Base-by-base conservation (phyloP, 805 yeast species). In the Kockiozyma suomiensis region DNA sequence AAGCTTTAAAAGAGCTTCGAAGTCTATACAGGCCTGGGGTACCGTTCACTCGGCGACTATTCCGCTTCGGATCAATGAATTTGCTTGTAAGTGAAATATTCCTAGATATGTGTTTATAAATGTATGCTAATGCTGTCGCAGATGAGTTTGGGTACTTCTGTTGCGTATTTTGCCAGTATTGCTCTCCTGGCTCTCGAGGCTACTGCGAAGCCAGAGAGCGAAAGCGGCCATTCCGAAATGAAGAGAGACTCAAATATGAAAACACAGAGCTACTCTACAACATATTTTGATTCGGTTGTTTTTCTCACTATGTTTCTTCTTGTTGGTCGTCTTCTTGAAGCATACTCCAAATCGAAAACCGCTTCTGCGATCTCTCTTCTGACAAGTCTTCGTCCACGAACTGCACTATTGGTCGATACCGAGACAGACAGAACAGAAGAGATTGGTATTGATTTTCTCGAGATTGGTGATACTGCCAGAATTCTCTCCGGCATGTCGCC, bases 401-500 rank as follows among this genome's bases (percentile, higher is more conserved):
- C 70, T 17, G 87, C 86, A 0, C 78, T 78, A 1, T 70, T 85
- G 19, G 73, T 81, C 7, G 75, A 75, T 28, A 59, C 62, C 2
- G 66, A 61, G 19, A 62, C 66, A 19, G 68, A 51, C 54, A 54
- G 26, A 35, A 49, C 66, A 10, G 62, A 59, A 28, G 61, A 55
- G 17, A 64, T 71, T 7, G 64, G 70, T 1, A 56, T 73, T 4
- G 78, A 75, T 55, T 64, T 80, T 51, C 75, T 93, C 33, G 97
- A 93, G 71, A 89, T 96, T 1, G 97, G 97, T 62, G 99, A 94
- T 71, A 84, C 86, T 43, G 79, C 92, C 0, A 64, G 67, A 15
- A 70, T 76, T 8, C 54, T 69, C 8, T 73, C 77, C 1, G 79
- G 79, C n/a, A 70, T 70, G 68, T 69, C 75, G 6, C 73, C 74